Base-by-base conservation (phyloP, 495 filamentous ascomycete genomes). In the Acidiella bohemica region DNA sequence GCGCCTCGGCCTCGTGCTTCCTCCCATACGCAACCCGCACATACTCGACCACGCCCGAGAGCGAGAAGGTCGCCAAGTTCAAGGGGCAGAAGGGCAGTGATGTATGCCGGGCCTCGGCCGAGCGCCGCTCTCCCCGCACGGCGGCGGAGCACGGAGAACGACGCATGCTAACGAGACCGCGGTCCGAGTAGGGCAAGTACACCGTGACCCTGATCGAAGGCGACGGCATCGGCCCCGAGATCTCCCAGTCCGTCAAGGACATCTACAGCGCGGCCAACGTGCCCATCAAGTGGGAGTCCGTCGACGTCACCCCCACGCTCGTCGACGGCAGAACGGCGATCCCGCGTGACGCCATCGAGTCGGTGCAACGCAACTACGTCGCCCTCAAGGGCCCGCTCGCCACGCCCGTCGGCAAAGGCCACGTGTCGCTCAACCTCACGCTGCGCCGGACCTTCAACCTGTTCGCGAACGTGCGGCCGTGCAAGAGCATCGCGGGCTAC, bases 401-500 rank as follows among this genome's bases (percentile, higher is more conserved):
- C 50, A 97, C 92, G 16, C 90, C 90, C 40, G 79, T 97, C 57
- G 90, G 90, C 54, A 96, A 96, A 70, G 90, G 90, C 55, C 90
- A 97, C 64, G 92, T 97, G 58, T 97, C 90, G 36, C 83, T 97
- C 51, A 97, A 97, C 73, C 71, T 97, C 42, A 97, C 90, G 47
- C 84, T 97, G 56, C 85, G 90, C 51, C 80, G 90, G 53, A 96
- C 90, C 39, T 97, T 97, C 75, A 96, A 96, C 72, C 85, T 97
- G 56, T 97, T 97, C 63, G 90, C 90, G 66, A 97, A 97, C 68
- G 74, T 97, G 46, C 86, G 90, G 53, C 90, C 90, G 33, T 97
- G 90, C 76, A 84, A 84, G 50, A 94, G 85, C 36, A 81, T 97
- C 48, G 81, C 80, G 42, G 90, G 90, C 49, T 97, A 79, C 78